Conservation (phyloP, 805 yeast genomes). For the Ogataea sp. region DNA sequence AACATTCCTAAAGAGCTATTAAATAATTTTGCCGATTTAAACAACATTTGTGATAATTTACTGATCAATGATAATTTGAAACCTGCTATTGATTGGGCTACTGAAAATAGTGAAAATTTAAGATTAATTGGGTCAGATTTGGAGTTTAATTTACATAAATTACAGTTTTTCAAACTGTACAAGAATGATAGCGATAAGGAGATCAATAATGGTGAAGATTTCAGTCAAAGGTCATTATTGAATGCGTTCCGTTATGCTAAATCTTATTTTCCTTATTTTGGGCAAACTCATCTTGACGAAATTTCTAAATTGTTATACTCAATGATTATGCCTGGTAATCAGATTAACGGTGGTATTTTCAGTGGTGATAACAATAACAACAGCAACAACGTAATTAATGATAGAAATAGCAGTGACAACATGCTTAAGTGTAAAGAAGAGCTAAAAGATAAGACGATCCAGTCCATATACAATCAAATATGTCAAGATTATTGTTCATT, state of each 20-base stretch:
- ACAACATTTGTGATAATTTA: conserved; percentile 29
- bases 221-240: conserved; percentile 7
- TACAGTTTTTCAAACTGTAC: conserved; percentile 30
- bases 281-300: conserved; percentile 29
- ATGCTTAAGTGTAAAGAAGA: no score
- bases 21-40: conserved; percentile 32
- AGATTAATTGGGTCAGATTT: conserved; percentile 30
- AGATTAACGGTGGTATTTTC: no score
- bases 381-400: background rate
- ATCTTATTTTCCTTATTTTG: conserved; percentile 30
- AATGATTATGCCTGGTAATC: conserved; percentile 17
- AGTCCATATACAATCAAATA: conserved; percentile 18
- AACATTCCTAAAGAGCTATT: conserved; percentile 20
- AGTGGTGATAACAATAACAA: background rate
- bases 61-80: conserved; percentile 27
- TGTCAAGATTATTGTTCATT: conserved; percentile 41
- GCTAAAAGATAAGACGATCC: background rate
- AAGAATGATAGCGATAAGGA: conserved; percentile 8
- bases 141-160: conserved; percentile 36
- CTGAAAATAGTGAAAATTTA: conserved; percentile 17
- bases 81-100: conserved; percentile 45
- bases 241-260: conserved; percentile 38
- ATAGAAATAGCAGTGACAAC: background rate
- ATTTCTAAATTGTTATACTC: conserved; percentile 39
- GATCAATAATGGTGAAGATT: conserved; percentile 5